Percentiles rank a stretch among this genome's conserved stretches.
Conservation (phyloP, 2,329 filamentous ascomycete genomes). For the Hymenoscyphus repandus region DNA sequence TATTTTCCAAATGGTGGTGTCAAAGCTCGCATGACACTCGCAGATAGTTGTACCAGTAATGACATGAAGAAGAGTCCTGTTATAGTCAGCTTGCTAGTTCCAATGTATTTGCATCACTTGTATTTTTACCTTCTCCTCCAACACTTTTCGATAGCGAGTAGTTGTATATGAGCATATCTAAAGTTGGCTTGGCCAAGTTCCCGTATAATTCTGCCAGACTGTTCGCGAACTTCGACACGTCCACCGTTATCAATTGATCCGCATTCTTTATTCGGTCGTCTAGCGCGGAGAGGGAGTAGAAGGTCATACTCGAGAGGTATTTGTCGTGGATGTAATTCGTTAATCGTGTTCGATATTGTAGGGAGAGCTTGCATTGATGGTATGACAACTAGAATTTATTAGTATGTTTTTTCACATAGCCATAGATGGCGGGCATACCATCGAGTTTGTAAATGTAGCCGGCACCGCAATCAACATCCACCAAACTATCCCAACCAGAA, state of each 20-base stretch:
- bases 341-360: conserved; percentile 87
- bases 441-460: conserved; percentile 97
- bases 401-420: conserved; percentile 4
- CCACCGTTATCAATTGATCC: conserved; percentile 93
- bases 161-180: conserved; percentile 97
- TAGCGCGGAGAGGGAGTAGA: conserved; percentile 90
- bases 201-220: conserved; percentile 93
- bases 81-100: not conserved
- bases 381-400: conserved; percentile 67
- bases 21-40: conserved; percentile 82
- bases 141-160: conserved; percentile 90
- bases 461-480: conserved; percentile 98
- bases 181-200: conserved; percentile 86
- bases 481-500: conserved; percentile 83
- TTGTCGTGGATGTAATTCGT: conserved; percentile 95
- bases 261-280: conserved; percentile 98
- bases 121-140: conserved; percentile 66
- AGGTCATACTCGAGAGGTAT: conserved; percentile 95
- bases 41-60: conserved; percentile 85
- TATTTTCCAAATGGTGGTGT: conserved; percentile 97
- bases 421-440: conserved; percentile 65
- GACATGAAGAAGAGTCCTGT: conserved; percentile 83
- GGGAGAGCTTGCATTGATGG: conserved; percentile 88
- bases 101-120: conserved; percentile 31
- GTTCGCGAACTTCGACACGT: conserved; percentile 94